These are phyloP conservation scores for Talaromyces sp. DNA, from an alignment of 2,329 filamentous ascomycete species.

Conservation along the genomic window DNA sequence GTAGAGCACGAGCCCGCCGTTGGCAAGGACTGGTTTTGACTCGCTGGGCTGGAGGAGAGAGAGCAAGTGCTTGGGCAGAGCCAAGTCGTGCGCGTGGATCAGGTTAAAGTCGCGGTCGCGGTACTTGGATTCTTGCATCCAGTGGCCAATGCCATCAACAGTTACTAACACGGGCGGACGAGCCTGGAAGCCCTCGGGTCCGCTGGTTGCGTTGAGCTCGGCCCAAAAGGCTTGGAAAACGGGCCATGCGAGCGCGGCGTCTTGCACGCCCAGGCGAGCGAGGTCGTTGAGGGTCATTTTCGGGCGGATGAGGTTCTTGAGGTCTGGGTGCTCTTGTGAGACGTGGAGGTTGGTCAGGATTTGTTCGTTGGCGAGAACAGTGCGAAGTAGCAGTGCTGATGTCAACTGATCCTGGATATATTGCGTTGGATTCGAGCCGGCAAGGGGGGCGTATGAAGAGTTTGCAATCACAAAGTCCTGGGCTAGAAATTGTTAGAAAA, in stretches of 20 bases:
- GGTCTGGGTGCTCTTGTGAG: constrained; percentile 50
- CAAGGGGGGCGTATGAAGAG: constrained; percentile 72
- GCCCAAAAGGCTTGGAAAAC: constrained; percentile 76
- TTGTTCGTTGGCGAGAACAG: constrained; percentile 64
- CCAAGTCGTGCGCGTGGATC: constrained; percentile 83
- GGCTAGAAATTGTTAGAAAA: constrained; percentile 43
- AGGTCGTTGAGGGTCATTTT: constrained; percentile 63
- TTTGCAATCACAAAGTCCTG: constrained; percentile 75
- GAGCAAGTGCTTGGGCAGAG: constrained; percentile 68
- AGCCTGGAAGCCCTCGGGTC: constrained; percentile 40
- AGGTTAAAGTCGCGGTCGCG: constrained; percentile 62
- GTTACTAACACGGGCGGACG: constrained; percentile 65
- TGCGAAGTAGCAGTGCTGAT: constrained; percentile 66
- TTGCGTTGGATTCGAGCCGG: constrained; percentile 46
- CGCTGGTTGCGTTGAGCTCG: constrained; percentile 59
- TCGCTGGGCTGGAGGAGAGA: constrained; percentile 53
- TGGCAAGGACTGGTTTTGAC: constrained; percentile 46
- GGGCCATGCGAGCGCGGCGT: constrained; percentile 72
- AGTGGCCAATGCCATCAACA: constrained; percentile 73
- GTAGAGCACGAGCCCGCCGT: constrained; percentile 75
- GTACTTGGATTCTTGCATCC: constrained; percentile 76
- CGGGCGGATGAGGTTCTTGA: constrained; percentile 56
- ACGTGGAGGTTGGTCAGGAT: constrained; percentile 54
- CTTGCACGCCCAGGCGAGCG: constrained; percentile 62
- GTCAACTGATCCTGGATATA: constrained; percentile 79